Conservation (phyloP, 2,329 filamentous ascomycete genomes). For the Dothideomycetes sp. region DNA sequence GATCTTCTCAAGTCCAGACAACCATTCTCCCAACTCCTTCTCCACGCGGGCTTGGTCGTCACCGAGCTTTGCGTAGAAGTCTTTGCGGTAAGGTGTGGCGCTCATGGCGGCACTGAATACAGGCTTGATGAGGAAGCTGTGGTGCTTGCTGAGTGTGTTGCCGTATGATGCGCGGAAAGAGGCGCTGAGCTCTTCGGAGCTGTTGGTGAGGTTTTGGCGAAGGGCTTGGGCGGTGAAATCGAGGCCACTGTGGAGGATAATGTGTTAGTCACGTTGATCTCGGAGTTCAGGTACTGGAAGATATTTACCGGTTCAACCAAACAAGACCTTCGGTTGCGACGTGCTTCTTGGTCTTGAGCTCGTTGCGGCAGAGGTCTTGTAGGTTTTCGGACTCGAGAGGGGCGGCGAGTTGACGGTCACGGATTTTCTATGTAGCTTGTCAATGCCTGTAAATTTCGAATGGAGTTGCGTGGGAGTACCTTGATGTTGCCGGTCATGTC, state of each 20-base stretch:
- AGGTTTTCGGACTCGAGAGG: constrained; percentile 73
- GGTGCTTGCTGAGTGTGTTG: constrained; percentile 81
- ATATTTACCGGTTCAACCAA: constrained; percentile 73
- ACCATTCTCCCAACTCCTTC: constrained; percentile 58
- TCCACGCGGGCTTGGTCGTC: constrained; percentile 53
- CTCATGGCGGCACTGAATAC: constrained; percentile 90
- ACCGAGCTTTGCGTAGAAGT: constrained; percentile 86
- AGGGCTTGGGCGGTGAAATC: constrained; percentile 88
- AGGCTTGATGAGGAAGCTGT: constrained; percentile 81
- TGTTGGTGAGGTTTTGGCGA: constrained; percentile 61
- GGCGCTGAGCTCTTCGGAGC: constrained; percentile 64
- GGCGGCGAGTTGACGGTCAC: constrained; percentile 68
- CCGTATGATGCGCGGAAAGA: constrained; percentile 85
- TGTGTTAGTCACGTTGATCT: constrained; percentile 3
- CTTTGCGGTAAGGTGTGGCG: constrained; percentile 83
- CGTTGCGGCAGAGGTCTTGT: constrained; percentile 75
- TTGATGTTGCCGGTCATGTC: constrained; percentile 90
- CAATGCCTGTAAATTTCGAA: background rate
- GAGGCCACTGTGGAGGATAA: constrained; percentile 59
- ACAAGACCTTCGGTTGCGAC: constrained; percentile 78
- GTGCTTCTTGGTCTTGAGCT: constrained; percentile 85
- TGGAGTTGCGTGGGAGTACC: constrained; percentile 37
- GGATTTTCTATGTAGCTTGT: constrained; percentile 61
- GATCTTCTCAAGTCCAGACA: constrained; percentile 67
- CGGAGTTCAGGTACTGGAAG: constrained; percentile 7